These are phyloP conservation scores for Chromosphaera perkinsii DNA, from an alignment of 208 protist genomes.

Conservation along the genomic window DNA sequence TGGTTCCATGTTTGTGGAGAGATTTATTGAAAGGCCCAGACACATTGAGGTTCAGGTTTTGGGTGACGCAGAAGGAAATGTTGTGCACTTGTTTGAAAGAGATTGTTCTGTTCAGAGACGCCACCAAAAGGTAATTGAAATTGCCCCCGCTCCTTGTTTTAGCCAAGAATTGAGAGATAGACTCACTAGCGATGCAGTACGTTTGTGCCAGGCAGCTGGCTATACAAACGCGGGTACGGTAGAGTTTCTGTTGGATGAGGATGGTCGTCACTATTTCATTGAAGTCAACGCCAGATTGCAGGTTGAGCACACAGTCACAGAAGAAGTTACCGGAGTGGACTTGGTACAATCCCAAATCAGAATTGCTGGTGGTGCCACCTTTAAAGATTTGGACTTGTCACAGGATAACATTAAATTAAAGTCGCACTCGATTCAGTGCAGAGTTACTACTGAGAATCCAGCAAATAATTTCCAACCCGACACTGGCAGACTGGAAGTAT, in stretches of 20 bases:
- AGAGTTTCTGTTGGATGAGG: slow-evolving; percentile 57
- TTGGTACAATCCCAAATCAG: slow-evolving; percentile 64
- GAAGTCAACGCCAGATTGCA: slow-evolving; percentile 56
- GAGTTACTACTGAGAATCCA: slow-evolving; percentile 65
- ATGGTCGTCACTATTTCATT: slow-evolving; percentile 56
- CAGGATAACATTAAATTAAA: slow-evolving; percentile 30
- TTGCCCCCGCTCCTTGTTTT: slow-evolving; percentile 47
- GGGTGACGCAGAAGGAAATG: slow-evolving; percentile 67
- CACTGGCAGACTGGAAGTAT: slow-evolving; percentile 43
- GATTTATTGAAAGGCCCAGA: slow-evolving; percentile 69
- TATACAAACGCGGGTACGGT: slow-evolving; percentile 64
- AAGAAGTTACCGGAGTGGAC: slow-evolving; percentile 71
- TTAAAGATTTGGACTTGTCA: slow-evolving; percentile 42
- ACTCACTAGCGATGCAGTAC: slow-evolving; percentile 43
- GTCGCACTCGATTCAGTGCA: slow-evolving; percentile 51
- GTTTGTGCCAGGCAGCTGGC: slow-evolving; percentile 28
- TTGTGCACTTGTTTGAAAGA: slow-evolving; percentile 78
- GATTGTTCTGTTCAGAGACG: slow-evolving; percentile 83
- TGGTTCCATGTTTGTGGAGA: slow-evolving; percentile 73
- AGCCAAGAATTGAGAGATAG: slow-evolving; percentile 9
- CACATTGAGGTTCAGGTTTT: slow-evolving; percentile 86
- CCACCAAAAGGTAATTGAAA: slow-evolving; percentile 50
- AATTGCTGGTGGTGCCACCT: slow-evolving; percentile 50
- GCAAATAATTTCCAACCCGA: slow-evolving; percentile 51
- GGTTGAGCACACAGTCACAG: slow-evolving; percentile 72